Conservation (phyloP, 2,329 filamentous ascomycete species). For the Myriangium duriaei region DNA sequence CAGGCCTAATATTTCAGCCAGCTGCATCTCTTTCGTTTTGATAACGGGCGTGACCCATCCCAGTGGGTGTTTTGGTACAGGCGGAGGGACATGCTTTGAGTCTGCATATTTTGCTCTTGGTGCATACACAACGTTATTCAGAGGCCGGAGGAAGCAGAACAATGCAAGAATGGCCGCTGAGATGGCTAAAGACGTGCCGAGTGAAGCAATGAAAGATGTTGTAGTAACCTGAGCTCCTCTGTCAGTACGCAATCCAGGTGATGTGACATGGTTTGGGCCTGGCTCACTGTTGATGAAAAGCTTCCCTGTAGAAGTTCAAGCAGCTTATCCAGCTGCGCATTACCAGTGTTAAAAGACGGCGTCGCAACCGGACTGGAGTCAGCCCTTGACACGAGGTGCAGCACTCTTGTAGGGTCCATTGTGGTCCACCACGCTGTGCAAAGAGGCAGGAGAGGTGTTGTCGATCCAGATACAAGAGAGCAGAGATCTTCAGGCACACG, state of each 20-base stretch:
- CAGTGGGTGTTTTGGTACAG: slow-evolving; percentile 74
- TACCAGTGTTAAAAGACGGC: slow-evolving; percentile 1
- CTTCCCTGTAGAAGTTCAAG: background rate
- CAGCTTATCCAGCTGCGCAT: slow-evolving; percentile 6
- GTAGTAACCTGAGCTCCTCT: slow-evolving; percentile 37
- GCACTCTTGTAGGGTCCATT: slow-evolving; percentile 4
- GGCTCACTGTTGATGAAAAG: slow-evolving; percentile 1
- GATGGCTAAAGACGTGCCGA: slow-evolving; percentile 67
- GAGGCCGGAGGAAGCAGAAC: slow-evolving; percentile 83
- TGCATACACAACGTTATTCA: slow-evolving; percentile 85
- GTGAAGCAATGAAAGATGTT: slow-evolving; percentile 61
- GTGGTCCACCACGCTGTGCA: no score
- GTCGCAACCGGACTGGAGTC: background rate
- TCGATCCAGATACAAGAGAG: background rate
- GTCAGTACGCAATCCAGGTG: no score
- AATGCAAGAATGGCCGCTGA: slow-evolving; percentile 60
- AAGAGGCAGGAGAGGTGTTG: no score
- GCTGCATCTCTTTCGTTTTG: slow-evolving; percentile 60
- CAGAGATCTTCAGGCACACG: background rate
- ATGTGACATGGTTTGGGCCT: no score
- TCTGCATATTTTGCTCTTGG: slow-evolving; percentile 89
- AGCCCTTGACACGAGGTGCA: slow-evolving; percentile 3
- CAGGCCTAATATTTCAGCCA: slow-evolving; percentile 75
- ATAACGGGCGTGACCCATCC: slow-evolving; percentile 75
- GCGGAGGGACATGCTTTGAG: slow-evolving; percentile 75